Evolutionary conservation across 192 early-diverging fungal genomes (phyloP).

Genomic region (Linnemannia elongata): DNA sequence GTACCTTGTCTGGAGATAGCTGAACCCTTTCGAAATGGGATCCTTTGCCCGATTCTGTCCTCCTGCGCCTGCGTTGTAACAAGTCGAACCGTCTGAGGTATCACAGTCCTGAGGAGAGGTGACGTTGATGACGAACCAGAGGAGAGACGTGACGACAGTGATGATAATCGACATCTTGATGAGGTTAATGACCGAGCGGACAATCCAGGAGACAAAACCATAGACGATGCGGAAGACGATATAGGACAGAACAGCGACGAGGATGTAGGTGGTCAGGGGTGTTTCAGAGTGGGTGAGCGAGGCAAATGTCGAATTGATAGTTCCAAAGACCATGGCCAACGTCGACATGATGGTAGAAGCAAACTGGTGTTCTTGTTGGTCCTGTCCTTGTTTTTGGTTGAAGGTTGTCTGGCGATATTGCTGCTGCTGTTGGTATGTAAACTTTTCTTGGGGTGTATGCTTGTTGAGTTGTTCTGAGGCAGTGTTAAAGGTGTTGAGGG

Average conservation of each 20-base stretch:
- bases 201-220: slow-evolving; percentile 32
- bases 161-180: slow-evolving; percentile 48
- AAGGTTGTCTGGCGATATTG: neutral
- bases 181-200: slow-evolving; percentile 47
- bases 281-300: slow-evolving; percentile 32
- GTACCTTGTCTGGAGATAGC: slow-evolving; percentile 34
- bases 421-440: neutral
- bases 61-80: neutral
- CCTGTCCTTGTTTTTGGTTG: slow-evolving; percentile 7
- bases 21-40: slow-evolving; percentile 32
- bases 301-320: slow-evolving; percentile 35
- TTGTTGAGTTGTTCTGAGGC: slow-evolving; percentile 20
- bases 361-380: neutral
- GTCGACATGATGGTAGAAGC: slow-evolving; percentile 24
- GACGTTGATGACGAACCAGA: slow-evolving; percentile 48
- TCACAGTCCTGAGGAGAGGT: slow-evolving; percentile 10
- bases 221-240: slow-evolving; percentile 42
- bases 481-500: slow-evolving; percentile 30
- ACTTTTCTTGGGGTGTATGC: neutral
- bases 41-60: slow-evolving; percentile 21
- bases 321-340: slow-evolving; percentile 17
- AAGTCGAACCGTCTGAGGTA: neutral
- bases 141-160: slow-evolving; percentile 16
- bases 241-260: slow-evolving; percentile 37
- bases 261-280: slow-evolving; percentile 46